Conservation (phyloP, 495 filamentous ascomycete genomes). For the Xylona heveae region DNA sequence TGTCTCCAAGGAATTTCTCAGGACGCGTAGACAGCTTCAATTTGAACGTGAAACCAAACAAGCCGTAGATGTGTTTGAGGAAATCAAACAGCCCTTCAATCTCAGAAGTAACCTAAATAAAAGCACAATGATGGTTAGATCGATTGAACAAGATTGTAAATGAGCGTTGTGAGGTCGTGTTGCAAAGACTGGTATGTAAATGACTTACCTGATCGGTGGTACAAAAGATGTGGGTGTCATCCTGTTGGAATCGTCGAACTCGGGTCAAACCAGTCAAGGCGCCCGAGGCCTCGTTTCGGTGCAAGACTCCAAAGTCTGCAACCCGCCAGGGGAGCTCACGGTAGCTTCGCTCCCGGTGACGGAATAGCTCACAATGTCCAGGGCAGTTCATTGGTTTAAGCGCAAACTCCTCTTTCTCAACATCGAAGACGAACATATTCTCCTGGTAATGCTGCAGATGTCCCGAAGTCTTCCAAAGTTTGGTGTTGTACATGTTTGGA, state of each 20-base stretch:
- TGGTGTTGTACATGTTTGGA: slow-evolving; percentile 85
- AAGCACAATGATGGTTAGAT: background rate
- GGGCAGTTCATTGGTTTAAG: slow-evolving; percentile 99
- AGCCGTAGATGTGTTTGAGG: slow-evolving; percentile 59
- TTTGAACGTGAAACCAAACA: slow-evolving; percentile 90
- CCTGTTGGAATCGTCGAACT: slow-evolving; percentile 84
- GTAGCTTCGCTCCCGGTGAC: slow-evolving; percentile 60
- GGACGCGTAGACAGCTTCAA: slow-evolving; percentile 87
- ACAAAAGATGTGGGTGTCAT: slow-evolving; percentile 90
- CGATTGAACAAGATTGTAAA: background rate
- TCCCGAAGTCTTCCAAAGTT: slow-evolving; percentile 82
- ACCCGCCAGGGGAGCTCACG: slow-evolving; percentile 72
- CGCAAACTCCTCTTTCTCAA: slow-evolving; percentile 70
- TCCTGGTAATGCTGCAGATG: slow-evolving; percentile 94
- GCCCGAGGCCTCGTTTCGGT: slow-evolving; percentile 86
- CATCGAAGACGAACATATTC: slow-evolving; percentile 85
- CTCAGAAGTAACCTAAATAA: slow-evolving; percentile 46
- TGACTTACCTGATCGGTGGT: slow-evolving; percentile 41
- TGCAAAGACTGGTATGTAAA: background rate
- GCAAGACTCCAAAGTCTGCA: slow-evolving; percentile 89
- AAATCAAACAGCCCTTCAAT: slow-evolving; percentile 82
- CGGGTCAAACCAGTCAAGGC: slow-evolving; percentile 77
- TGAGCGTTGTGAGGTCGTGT: background rate
- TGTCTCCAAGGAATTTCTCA: slow-evolving; percentile 71
- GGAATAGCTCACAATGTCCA: slow-evolving; percentile 61